A percentile compares a stretch with the other conserved stretches of the same genome.
These are phyloP conservation scores for Myrmaecium sp. DNA, from an alignment of 2,329 filamentous ascomycete species.

Conservation along the genomic window DNA sequence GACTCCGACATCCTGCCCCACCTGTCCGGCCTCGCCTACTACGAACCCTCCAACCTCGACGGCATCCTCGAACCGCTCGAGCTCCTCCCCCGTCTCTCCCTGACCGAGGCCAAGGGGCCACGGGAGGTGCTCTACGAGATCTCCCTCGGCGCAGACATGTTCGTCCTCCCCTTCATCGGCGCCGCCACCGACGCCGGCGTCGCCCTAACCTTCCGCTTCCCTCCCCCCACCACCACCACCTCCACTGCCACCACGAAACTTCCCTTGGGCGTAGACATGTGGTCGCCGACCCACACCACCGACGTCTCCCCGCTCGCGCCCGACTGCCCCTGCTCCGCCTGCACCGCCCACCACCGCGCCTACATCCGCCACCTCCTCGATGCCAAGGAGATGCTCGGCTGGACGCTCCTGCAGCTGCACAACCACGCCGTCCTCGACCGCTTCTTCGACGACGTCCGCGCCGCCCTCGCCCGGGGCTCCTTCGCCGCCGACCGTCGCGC, in stretches of 20 bases:
- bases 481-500: constrained; percentile 36
- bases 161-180: constrained; percentile 61
- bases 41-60: constrained; percentile 52
- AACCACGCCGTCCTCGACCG: constrained; percentile 57
- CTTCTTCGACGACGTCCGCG: constrained; percentile 59
- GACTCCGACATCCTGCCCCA: constrained; percentile 28
- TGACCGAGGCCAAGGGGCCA: constrained; percentile 53
- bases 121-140: constrained; percentile 64
- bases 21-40: constrained; percentile 58
- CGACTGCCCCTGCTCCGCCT: constrained; percentile 67
- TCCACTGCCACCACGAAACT: constrained; percentile 3
- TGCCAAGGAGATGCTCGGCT: constrained; percentile 92
- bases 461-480: constrained; percentile 39
- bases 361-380: constrained; percentile 76
- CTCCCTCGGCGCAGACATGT: constrained; percentile 60
- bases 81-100: constrained; percentile 54
- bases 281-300: constrained; percentile 41
- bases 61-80: constrained; percentile 46
- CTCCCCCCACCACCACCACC: constrained; percentile 13
- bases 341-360: constrained; percentile 66
- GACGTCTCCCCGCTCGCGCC: constrained; percentile 45
- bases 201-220: constrained; percentile 65
- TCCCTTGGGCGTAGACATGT: constrained; percentile 61
- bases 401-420: constrained; percentile 83
- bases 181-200: constrained; percentile 68